Percentiles rank a stretch among this genome's conserved stretches.
These are phyloP conservation scores for Corymbia citriodora DNA, from an alignment of 441 rosid species.

Conservation along the genomic window DNA sequence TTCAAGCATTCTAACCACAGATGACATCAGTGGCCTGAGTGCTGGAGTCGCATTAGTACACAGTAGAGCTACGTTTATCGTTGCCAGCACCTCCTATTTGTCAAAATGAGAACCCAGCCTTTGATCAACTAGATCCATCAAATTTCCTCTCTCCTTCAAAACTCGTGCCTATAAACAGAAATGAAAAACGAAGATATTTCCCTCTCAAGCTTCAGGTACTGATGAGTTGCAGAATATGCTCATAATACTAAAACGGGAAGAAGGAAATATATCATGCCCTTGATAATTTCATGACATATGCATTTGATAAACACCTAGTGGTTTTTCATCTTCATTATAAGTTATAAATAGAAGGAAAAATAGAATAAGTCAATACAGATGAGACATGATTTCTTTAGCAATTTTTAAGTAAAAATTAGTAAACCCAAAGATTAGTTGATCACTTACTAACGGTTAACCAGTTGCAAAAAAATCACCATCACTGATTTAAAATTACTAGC, in stretches of 20 bases:
- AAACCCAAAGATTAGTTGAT: neutral
- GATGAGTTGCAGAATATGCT: neutral
- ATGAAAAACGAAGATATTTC: neutral
- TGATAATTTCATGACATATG: neutral
- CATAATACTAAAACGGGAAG: neutral
- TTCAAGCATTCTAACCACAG: slow-evolving; percentile 1
- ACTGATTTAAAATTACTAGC: neutral
- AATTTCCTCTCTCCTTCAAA: neutral
- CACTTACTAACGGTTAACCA: neutral
- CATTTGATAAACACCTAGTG: neutral
- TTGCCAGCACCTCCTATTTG: neutral
- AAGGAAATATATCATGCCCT: neutral
- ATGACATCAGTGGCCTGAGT: neutral
- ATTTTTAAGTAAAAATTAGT: neutral
- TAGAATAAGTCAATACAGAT: neutral
- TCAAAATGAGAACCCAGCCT: neutral
- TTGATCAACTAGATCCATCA: neutral
- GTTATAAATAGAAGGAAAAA: neutral
- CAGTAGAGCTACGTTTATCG: neutral
- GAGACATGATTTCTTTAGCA: neutral
- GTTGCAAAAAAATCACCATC: neutral
- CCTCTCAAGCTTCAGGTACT: neutral
- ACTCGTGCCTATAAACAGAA: neutral
- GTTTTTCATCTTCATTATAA: neutral
- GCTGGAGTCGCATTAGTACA: neutral